phyloP scores from a whole-genome alignment of 2,329 filamentous ascomycete genomes.

The Xylogone sp. region DNA sequence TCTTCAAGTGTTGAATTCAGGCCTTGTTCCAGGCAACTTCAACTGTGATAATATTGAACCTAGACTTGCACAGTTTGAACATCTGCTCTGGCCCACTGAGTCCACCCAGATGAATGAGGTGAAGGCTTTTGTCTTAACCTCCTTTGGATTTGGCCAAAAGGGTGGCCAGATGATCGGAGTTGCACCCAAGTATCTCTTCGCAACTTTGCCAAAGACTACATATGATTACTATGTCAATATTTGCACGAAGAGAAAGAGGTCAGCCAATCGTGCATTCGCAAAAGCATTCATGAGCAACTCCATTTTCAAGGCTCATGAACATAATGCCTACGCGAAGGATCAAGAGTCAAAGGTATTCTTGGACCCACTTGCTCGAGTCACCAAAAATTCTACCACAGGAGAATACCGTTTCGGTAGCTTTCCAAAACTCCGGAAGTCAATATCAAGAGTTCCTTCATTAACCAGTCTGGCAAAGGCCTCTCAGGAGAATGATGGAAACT shows the following conservation, averaged over 20 bases:
- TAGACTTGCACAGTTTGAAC: constrained; percentile 91
- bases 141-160: constrained; percentile 98
- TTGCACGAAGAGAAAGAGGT: constrained; percentile 93
- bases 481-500: too few relatives aligned
- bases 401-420: too few relatives aligned
- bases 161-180: constrained; percentile 92
- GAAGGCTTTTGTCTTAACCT: constrained; percentile 96
- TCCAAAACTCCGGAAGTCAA: too few relatives aligned
- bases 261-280: constrained; percentile 94
- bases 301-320: constrained; percentile 88
- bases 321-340: constrained; percentile 81
- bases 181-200: constrained; percentile 90
- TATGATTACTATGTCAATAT: constrained; percentile 79
- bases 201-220: constrained; percentile 75
- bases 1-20: constrained; percentile 86
- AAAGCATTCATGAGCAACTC: constrained; percentile 95
- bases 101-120: constrained; percentile 92
- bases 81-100: constrained; percentile 91
- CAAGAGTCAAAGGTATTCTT: constrained; percentile 83
- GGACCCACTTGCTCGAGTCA: constrained; percentile 83
- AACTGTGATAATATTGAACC: constrained; percentile 96
- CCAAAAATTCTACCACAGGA: too few relatives aligned
- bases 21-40: constrained; percentile 89
- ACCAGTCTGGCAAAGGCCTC: too few relatives aligned
- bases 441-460: too few relatives aligned